Evolutionary conservation across 768 basidiomycete genomes (phyloP).

Genomic region (Serendipita sp.): DNA sequence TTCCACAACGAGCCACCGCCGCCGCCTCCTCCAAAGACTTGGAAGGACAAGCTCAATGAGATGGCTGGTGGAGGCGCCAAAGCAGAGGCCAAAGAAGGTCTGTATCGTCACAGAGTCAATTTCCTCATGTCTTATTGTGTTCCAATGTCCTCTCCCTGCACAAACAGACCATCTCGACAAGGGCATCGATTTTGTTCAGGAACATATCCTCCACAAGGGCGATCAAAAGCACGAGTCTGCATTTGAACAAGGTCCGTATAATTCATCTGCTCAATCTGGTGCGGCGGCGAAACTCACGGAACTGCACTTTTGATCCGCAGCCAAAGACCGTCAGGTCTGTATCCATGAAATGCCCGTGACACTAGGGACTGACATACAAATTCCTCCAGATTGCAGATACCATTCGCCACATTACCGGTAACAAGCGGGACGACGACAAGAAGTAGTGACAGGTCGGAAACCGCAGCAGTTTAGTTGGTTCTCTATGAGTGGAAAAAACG

Average conservation of each 20-base stretch:
- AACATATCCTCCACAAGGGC: constrained; percentile 26
- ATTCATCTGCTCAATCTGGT: background rate
- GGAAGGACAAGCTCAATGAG: constrained; percentile 19
- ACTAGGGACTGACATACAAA: background rate
- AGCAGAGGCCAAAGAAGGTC: constrained; percentile 26
- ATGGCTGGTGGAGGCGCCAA: constrained; percentile 21
- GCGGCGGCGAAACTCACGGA: too few relatives aligned
- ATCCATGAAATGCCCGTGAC: background rate
- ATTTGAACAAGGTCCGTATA: constrained; percentile 21
- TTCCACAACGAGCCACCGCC: background rate
- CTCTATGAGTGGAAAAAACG: background rate
- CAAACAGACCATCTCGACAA: constrained; percentile 25
- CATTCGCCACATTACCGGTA: background rate
- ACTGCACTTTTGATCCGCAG: background rate
- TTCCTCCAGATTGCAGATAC: background rate
- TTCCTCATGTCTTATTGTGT: background rate
- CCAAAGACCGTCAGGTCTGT: background rate
- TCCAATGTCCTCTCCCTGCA: background rate
- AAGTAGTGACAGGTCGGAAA: background rate
- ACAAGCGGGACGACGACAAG: background rate
- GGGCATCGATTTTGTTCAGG: constrained; percentile 28
- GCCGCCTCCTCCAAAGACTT: background rate
- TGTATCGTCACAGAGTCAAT: background rate
- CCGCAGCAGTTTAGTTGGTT: too few relatives aligned
- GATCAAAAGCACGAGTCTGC: constrained; percentile 26